These are phyloP conservation scores for Ilyonectria sp. DNA, from an alignment of 2,329 filamentous ascomycete genomes.

Conservation along the genomic window DNA sequence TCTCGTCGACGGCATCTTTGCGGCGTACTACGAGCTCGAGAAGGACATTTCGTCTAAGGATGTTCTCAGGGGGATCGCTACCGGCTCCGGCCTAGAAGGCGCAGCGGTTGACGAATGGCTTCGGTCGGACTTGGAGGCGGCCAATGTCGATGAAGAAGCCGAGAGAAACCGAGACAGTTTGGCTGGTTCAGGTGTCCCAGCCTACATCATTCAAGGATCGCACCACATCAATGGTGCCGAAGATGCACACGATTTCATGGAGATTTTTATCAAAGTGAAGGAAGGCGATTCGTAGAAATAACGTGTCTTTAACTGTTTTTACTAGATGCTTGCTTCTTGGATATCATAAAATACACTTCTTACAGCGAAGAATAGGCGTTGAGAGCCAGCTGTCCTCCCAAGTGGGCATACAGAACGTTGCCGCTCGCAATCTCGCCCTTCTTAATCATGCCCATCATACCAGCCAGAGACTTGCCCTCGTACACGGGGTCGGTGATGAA, in stretches of 20 bases:
- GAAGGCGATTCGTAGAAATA: constrained; percentile 11
- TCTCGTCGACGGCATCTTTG: constrained; percentile 48
- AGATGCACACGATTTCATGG: constrained; percentile 36
- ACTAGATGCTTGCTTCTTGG: constrained; percentile 22
- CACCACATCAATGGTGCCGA: constrained; percentile 30
- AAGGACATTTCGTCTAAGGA: constrained; percentile 48
- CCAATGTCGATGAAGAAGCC: constrained; percentile 35
- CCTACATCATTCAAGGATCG: constrained; percentile 32
- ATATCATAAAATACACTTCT: constrained; percentile 17
- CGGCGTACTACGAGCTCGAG: constrained; percentile 50
- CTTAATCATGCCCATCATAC: constrained; percentile 78
- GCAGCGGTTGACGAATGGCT: constrained; percentile 33
- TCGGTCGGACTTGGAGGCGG: constrained; percentile 12
- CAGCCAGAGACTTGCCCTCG: constrained; percentile 82
- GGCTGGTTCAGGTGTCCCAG: constrained; percentile 36
- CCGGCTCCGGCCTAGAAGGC: constrained; percentile 36
- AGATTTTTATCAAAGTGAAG: constrained; percentile 39
- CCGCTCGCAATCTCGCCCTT: constrained; percentile 73
- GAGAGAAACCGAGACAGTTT: constrained; percentile 17
- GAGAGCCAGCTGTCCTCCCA: constrained; percentile 79
- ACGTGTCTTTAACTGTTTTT: constrained; percentile 3
- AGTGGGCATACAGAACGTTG: constrained; percentile 80
- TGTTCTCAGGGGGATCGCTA: constrained; percentile 43
- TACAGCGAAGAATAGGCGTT: constrained; percentile 72
- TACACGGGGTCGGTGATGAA: constrained; percentile 85